These are phyloP conservation scores for Metschnikowia henanensis DNA, from an alignment of 805 yeast genomes.

Conservation along the genomic window DNA sequence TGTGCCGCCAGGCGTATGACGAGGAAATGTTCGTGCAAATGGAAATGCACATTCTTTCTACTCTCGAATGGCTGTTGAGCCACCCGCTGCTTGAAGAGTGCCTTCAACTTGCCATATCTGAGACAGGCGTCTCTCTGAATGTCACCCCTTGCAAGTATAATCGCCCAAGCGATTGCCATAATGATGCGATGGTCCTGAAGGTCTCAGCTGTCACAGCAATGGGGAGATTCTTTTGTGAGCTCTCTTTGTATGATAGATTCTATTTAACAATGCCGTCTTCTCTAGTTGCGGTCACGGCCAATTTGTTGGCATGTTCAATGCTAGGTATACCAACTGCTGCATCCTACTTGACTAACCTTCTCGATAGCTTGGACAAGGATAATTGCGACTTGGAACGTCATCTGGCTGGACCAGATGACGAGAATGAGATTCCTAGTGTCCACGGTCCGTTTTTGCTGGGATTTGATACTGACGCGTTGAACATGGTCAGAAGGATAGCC, in stretches of 20 bases:
- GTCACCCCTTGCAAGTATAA: slow-evolving; percentile 27
- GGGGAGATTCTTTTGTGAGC: slow-evolving; percentile 53
- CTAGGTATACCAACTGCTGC: slow-evolving; percentile 46
- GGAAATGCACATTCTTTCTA: slow-evolving; percentile 44
- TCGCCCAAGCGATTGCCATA: slow-evolving; percentile 13
- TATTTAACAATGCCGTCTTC: slow-evolving; percentile 48
- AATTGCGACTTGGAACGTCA: slow-evolving; percentile 4
- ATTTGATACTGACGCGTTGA: slow-evolving; percentile 38
- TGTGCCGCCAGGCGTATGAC: slow-evolving; percentile 61
- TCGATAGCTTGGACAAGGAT: slow-evolving; percentile 5
- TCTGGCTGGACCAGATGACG: slow-evolving; percentile 34
- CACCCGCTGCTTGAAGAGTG: slow-evolving; percentile 55
- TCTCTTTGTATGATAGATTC: slow-evolving; percentile 50
- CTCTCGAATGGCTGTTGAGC: slow-evolving; percentile 46
- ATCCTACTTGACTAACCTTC: slow-evolving; percentile 11
- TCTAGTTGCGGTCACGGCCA: slow-evolving; percentile 48
- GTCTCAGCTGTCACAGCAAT: slow-evolving; percentile 56
- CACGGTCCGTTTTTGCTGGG: slow-evolving; percentile 51
- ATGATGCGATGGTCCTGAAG: slow-evolving; percentile 25
- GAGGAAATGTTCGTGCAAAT: slow-evolving; percentile 50
- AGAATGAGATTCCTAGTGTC: slow-evolving; percentile 41
- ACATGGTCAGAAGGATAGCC: slow-evolving; percentile 41
- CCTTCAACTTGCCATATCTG: slow-evolving; percentile 40
- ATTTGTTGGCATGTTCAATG: slow-evolving; percentile 54
- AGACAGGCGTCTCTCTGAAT: slow-evolving; percentile 28